Conservation (phyloP, 495 filamentous ascomycete genomes). For the Ramalina peruviana region DNA sequence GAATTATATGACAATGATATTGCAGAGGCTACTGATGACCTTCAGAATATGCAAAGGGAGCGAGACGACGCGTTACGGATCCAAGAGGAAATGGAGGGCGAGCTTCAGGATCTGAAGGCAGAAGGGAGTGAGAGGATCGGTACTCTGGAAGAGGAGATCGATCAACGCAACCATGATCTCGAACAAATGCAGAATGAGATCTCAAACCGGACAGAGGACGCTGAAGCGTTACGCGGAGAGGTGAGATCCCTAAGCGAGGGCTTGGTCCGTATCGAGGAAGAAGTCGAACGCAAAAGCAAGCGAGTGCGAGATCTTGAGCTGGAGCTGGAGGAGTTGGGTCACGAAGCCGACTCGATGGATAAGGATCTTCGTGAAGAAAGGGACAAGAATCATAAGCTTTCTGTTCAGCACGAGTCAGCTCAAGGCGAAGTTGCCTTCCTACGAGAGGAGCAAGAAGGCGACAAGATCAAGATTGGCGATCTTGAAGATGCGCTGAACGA, state of each 20-base stretch:
- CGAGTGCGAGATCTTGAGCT: constrained; percentile 59
- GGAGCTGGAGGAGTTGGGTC: constrained; percentile 59
- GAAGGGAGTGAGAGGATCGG: constrained; percentile 56
- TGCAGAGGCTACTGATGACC: constrained; percentile 60
- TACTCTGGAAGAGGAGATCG: constrained; percentile 63
- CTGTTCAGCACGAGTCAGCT: constrained; percentile 80
- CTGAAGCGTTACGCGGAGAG: constrained; percentile 72
- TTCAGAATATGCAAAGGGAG: constrained; percentile 69
- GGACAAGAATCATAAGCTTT: constrained; percentile 69
- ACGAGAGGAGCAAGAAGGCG: constrained; percentile 89
- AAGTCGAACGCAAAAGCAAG: constrained; percentile 52
- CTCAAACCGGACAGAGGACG: constrained; percentile 52
- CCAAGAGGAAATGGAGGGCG: constrained; percentile 64
- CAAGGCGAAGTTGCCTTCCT: constrained; percentile 91
- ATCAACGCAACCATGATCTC: constrained; percentile 57
- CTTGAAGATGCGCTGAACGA: constrained; percentile 68
- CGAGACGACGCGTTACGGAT: constrained; percentile 71
- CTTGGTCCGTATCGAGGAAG: constrained; percentile 75
- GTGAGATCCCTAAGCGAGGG: constrained; percentile 81
- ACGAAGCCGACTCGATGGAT: constrained; percentile 65
- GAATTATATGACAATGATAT: constrained; percentile 60
- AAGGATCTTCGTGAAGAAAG: constrained; percentile 64
- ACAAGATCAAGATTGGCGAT: constrained; percentile 96
- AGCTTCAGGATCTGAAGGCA: constrained; percentile 57
- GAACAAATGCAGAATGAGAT: constrained; percentile 56